phyloP scores from a whole-genome alignment of 805 yeast genomes.

The Pichia cephalocereana region DNA sequence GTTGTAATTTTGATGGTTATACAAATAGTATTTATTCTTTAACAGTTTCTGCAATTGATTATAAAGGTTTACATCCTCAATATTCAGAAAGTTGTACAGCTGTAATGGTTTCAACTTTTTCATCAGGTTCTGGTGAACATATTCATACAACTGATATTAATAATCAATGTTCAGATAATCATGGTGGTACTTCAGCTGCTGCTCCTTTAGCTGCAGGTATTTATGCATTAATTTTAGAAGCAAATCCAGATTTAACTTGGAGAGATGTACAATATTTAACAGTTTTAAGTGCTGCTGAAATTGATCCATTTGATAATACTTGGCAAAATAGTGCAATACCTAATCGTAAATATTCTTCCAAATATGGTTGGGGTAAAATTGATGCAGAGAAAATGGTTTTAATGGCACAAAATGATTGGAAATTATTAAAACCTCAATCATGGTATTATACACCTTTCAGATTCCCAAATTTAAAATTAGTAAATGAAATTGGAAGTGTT shows the following conservation, averaged over 20 bases:
- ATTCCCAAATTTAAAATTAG: slow-evolving; percentile 24
- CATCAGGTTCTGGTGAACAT: slow-evolving; percentile 83
- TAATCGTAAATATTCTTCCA: slow-evolving; percentile 66
- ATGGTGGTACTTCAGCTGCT: slow-evolving; percentile 98
- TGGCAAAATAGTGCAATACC: slow-evolving; percentile 66
- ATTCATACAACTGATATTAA: slow-evolving; percentile 82
- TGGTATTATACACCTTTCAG: slow-evolving; percentile 52
- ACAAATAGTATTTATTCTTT: slow-evolving; percentile 92
- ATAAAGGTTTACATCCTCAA: slow-evolving; percentile 75
- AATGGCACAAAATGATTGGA: slow-evolving; percentile 64
- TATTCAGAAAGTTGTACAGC: slow-evolving; percentile 94
- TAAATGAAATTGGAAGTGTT: slow-evolving; percentile 15
- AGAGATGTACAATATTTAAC: slow-evolving; percentile 86
- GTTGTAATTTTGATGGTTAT: slow-evolving; percentile 95
- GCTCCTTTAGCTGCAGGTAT: slow-evolving; percentile 99
- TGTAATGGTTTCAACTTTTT: slow-evolving; percentile 85
- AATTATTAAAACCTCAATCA: slow-evolving; percentile 79
- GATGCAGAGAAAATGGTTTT: slow-evolving; percentile 74
- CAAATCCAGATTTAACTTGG: slow-evolving; percentile 88
- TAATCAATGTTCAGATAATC: slow-evolving; percentile 57
- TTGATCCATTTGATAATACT: slow-evolving; percentile 55
- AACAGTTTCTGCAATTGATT: slow-evolving; percentile 90
- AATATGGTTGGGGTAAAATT: slow-evolving; percentile 85
- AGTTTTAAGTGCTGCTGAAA: slow-evolving; percentile 58
- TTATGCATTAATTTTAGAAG: slow-evolving; percentile 70